Conservation (phyloP, 352 stramenopile species). For the Phytopythium mirpurense region DNA sequence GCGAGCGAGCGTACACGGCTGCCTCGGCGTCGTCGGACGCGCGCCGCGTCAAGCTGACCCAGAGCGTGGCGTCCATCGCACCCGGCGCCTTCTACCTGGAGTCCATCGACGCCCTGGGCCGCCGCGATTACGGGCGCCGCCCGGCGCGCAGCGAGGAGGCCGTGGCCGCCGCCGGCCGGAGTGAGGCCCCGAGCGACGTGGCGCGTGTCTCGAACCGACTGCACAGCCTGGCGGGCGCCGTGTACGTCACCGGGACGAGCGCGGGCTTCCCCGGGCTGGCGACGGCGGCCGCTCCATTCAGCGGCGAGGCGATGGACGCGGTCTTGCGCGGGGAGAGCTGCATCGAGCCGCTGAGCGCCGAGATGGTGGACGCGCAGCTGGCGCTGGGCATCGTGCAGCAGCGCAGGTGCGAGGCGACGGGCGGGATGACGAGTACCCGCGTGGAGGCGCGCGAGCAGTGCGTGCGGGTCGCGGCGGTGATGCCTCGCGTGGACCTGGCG, state of each 20-base stretch:
- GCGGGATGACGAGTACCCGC: constrained; percentile 22
- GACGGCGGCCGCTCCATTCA: constrained; percentile 36
- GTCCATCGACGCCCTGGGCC: constrained; percentile 87
- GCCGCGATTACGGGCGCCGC: constrained; percentile 81
- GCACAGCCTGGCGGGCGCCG: constrained; percentile 46
- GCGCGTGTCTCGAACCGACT: constrained; percentile 32
- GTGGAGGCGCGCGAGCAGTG: constrained; percentile 47
- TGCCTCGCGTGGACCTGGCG: constrained; percentile 65
- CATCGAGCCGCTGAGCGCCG: constrained; percentile 75
- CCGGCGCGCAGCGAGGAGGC: not conserved
- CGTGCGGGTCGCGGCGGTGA: constrained; percentile 90
- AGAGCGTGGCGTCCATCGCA: constrained; percentile 57
- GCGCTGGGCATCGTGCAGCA: constrained; percentile 92
- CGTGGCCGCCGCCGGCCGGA: not conserved
- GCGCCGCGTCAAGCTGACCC: constrained; percentile 54
- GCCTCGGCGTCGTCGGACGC: constrained; percentile 6
- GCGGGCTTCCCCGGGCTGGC: constrained; percentile 84
- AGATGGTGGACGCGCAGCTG: constrained; percentile 80
- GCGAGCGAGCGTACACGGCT: constrained; percentile 70
- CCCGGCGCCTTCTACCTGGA: constrained; percentile 91
- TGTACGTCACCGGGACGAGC: constrained; percentile 91
- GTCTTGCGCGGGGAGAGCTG: constrained; percentile 90
- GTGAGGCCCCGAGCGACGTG: constrained; percentile 30
- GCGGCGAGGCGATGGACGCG: constrained; percentile 69
- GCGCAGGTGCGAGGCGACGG: constrained; percentile 39